These are phyloP conservation scores for Arthrobotrys pseudoclavata DNA, from an alignment of 2,329 filamentous ascomycete species.

Conservation along the genomic window DNA sequence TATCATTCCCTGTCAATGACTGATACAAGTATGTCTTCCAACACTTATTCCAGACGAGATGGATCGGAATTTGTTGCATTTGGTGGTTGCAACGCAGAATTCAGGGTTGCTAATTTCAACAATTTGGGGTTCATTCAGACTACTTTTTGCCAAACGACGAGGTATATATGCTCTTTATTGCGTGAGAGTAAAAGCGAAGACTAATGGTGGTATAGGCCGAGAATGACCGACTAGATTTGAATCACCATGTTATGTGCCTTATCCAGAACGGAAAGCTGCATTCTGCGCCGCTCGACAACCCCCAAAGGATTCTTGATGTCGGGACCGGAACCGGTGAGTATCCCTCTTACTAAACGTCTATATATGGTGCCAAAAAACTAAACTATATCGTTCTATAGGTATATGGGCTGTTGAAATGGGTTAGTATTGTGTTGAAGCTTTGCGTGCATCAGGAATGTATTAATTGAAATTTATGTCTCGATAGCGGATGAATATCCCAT, in stretches of 20 bases:
- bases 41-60: conserved; percentile 40
- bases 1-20: conserved; percentile 30
- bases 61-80: conserved; percentile 31
- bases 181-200: not conserved
- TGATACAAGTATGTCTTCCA: conserved; percentile 34
- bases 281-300: conserved; percentile 67
- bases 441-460: not conserved
- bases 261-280: conserved; percentile 67
- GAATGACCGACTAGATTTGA: conserved; percentile 60
- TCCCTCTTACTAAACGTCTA: not conserved
- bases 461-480: not conserved
- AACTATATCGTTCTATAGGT: conserved; percentile 61
- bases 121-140: not conserved
- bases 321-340: conserved; percentile 69
- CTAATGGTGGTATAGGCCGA: conserved; percentile 13
- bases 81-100: conserved; percentile 26
- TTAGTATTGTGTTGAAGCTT: conserved; percentile 22
- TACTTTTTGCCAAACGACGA: conserved; percentile 50
- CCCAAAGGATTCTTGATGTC: conserved; percentile 70
- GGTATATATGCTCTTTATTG: not conserved
- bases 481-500: conserved; percentile 63
- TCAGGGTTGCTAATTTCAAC: not conserved
- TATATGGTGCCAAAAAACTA: conserved; percentile 32
- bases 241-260: conserved; percentile 66
- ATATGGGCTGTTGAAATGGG: conserved; percentile 64